A percentile compares a stretch with the other conserved stretches of the same genome.
These are phyloP conservation scores for Catunica adiposa DNA, from an alignment of 2,329 filamentous ascomycete species.

Conservation along the genomic window DNA sequence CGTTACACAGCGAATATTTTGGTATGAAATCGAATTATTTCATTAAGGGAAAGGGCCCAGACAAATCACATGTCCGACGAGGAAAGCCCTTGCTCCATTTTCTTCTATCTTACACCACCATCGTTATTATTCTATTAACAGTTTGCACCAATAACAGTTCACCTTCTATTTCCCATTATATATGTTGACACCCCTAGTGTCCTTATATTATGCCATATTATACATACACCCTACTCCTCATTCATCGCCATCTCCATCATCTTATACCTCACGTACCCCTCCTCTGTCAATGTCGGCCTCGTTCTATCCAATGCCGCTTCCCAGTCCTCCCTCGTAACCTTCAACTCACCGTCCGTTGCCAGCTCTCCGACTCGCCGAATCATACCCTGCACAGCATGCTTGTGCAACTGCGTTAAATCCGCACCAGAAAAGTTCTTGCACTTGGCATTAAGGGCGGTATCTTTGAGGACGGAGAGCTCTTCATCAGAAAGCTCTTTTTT, in stretches of 20 bases:
- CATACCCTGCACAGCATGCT: conserved; percentile 36
- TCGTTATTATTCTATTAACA: too few species aligned
- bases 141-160: too few species aligned
- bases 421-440: conserved; percentile 66
- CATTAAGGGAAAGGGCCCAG: too few species aligned
- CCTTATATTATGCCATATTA: not conserved
- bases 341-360: conserved; percentile 19
- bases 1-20: too few species aligned
- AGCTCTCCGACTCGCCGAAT: conserved; percentile 22
- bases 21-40: too few species aligned
- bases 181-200: not conserved
- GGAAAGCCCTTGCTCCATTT: too few species aligned
- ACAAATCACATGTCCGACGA: too few species aligned
- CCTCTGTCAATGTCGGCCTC: conserved; percentile 33
- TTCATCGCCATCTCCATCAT: conserved; percentile 11
- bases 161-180: too few species aligned
- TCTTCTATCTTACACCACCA: too few species aligned
- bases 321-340: conserved; percentile 32
- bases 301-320: conserved; percentile 33
- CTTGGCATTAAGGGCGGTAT: conserved; percentile 46
- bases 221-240: not conserved
- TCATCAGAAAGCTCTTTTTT: conserved; percentile 28
- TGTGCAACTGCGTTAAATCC: conserved; percentile 34
- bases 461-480: conserved; percentile 37
- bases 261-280: conserved; percentile 18